Evolutionary conservation across 306 rosid species (phyloP), one percentile per base, ranked within the genome.

Genomic region (Hylodesmum podocarpum): DNA sequence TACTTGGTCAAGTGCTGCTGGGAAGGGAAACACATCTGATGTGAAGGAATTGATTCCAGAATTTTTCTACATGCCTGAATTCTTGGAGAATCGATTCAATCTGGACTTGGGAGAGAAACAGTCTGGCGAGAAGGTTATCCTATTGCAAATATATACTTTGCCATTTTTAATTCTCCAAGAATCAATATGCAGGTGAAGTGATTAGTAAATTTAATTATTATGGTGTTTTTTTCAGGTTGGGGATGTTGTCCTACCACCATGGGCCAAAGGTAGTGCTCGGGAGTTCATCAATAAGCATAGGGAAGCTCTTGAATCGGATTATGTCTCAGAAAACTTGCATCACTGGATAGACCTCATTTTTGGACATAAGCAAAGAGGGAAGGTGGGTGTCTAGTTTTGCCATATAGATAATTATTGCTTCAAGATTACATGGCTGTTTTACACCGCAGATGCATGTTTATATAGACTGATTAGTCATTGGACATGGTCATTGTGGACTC

Each of bases 31-130:
- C 82, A 96, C 99, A 64, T 96, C 99, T 44, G 98, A 96, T 76
- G 99, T 96, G 87, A 96, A 96, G 87, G 99, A 96, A 83, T 84
- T 96, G 77, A 93, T 96, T 86, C 99, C 99, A 1, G 99, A 96
- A 82, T 96, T 96, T 88, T 96, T 88, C 85, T 96, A 96, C 91
- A 84, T 96, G 93, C 96, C 99, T 0, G 98, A 96, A 79, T 96
- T 93, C 85, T 81, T 96, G 55, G 98, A 85, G 80, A 96, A 96
- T 82, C 88, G 65, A 31, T 93, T 93, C 86, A 82, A 89, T 85
- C 98, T 92, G 84, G 98, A 96, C 87, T 89, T 96, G 87, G 99
- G 99, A 84, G 99, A 92, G 91, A 96, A 96, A 84, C 99, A 96
- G 75, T 93, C 98, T 11, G 99, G 99, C 83, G 99, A 96, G 84